These are phyloP conservation scores for Echeveria elegans DNA, from an alignment of 164 flowering plant species.

Conservation along the genomic window DNA sequence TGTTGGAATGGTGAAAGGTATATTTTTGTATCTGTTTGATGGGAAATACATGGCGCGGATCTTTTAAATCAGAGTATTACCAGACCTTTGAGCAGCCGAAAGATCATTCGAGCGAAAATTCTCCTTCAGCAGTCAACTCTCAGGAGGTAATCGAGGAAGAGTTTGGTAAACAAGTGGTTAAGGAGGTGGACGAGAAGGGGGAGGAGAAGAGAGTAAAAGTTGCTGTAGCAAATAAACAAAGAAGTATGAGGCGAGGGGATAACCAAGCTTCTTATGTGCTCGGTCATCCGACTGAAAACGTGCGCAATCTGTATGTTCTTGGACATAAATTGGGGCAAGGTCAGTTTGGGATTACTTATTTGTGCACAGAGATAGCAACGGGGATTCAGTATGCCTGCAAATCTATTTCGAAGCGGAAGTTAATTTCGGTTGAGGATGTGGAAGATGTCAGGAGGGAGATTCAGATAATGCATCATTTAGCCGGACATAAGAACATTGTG, in stretches of 20 bases:
- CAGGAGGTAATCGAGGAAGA: neutral
- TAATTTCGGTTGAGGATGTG: neutral
- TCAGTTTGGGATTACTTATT: neutral
- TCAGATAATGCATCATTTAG: conserved; percentile 2
- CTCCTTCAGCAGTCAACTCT: neutral
- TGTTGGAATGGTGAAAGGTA: neutral
- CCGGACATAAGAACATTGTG: conserved; percentile 7
- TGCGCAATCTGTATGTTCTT: neutral
- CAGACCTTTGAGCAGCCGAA: neutral
- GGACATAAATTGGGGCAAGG: neutral
- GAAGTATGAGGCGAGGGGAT: neutral
- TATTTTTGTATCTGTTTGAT: neutral
- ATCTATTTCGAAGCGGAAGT: neutral
- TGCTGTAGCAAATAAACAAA: neutral
- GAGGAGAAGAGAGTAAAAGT: neutral
- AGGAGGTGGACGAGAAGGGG: neutral
- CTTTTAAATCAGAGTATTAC: neutral
- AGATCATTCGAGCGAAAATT: neutral
- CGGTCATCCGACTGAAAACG: conserved; percentile 1
- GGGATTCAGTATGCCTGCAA: conserved; percentile 1
- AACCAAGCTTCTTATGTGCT: conserved; percentile 6
- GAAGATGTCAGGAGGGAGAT: conserved; percentile 2
- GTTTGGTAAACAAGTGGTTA: neutral
- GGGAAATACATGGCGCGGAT: conserved; percentile 3
- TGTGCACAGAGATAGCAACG: neutral